Conservation (phyloP, 495 filamentous ascomycete species). For the Penicillium argentinense region DNA sequence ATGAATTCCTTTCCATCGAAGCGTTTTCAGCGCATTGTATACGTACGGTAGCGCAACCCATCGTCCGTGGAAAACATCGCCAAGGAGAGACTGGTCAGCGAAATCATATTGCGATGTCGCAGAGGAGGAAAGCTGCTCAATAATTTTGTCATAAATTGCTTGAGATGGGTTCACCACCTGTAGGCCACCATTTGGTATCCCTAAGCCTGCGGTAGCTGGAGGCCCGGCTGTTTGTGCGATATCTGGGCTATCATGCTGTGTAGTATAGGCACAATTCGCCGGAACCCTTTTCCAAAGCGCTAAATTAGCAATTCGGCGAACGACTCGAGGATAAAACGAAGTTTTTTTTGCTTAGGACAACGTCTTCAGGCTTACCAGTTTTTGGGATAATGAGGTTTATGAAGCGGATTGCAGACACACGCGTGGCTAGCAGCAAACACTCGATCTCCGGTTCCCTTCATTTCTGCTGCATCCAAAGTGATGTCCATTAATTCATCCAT, state of each 20-base stretch:
- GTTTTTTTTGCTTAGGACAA: neutral
- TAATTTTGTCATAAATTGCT: slow-evolving; percentile 56
- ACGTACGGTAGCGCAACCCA: slow-evolving; percentile 76
- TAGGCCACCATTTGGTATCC: slow-evolving; percentile 72
- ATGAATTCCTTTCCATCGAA: slow-evolving; percentile 69
- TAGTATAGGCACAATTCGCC: slow-evolving; percentile 72
- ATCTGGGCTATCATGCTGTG: slow-evolving; percentile 60
- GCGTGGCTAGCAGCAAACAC: slow-evolving; percentile 77
- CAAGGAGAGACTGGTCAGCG: slow-evolving; percentile 72
- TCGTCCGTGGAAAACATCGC: slow-evolving; percentile 60
- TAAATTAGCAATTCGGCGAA: slow-evolving; percentile 12
- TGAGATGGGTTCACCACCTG: slow-evolving; percentile 67
- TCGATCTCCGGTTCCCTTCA: slow-evolving; percentile 50
- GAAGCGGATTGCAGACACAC: slow-evolving; percentile 78
- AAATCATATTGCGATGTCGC: slow-evolving; percentile 60
- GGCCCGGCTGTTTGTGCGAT: slow-evolving; percentile 57
- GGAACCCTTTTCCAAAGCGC: slow-evolving; percentile 51
- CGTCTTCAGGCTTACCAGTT: slow-evolving; percentile 54
- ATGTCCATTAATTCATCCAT: slow-evolving; percentile 89
- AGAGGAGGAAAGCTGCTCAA: slow-evolving; percentile 29
- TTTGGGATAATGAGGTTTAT: slow-evolving; percentile 71
- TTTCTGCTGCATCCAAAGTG: slow-evolving; percentile 55
- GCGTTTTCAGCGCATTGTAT: slow-evolving; percentile 82
- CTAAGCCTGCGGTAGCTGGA: slow-evolving; percentile 52
- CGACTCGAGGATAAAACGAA: neutral